Evolutionary conservation across 139 green algal species (phyloP).

Genomic region (Deuterostichococcus epilithicus): DNA sequence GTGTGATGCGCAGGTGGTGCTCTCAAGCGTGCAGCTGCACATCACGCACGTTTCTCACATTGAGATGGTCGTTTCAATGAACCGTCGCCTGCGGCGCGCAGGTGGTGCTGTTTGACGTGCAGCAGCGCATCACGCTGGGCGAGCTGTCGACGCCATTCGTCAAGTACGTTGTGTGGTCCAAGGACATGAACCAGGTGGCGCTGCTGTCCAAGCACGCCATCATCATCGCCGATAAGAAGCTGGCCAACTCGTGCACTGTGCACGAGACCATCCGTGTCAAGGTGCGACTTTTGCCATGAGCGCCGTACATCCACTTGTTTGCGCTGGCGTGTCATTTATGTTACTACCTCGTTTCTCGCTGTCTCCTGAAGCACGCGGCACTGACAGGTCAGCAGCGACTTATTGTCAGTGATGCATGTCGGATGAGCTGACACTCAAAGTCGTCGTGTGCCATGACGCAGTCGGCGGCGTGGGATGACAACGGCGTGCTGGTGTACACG

Average conservation of each 20-base stretch:
- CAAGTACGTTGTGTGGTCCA: constrained; percentile 98
- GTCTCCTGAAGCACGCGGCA: no score
- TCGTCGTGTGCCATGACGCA: neutral
- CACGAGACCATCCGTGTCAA: constrained; percentile 98
- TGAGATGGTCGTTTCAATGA: neutral
- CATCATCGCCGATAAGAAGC: constrained; percentile 90
- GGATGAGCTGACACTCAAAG: no score
- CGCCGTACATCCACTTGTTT: no score
- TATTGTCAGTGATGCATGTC: no score
- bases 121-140: constrained; percentile 82
- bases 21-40: no score
- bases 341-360: no score
- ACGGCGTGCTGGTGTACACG: constrained; percentile 96
- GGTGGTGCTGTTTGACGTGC: constrained; percentile 95
- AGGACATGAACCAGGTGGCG: constrained; percentile 89
- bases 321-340: neutral
- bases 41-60: no score
- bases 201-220: constrained; percentile 97
- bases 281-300: constrained; percentile 26
- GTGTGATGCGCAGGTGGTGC: no score
- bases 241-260: constrained; percentile 84
- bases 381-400: no score
- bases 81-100: constrained; percentile 10
- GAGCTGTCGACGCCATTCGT: constrained; percentile 88
- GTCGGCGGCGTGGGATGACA: constrained; percentile 93